Conservation (phyloP, 116 monocot genomes). For the Iris pallida region DNA sequence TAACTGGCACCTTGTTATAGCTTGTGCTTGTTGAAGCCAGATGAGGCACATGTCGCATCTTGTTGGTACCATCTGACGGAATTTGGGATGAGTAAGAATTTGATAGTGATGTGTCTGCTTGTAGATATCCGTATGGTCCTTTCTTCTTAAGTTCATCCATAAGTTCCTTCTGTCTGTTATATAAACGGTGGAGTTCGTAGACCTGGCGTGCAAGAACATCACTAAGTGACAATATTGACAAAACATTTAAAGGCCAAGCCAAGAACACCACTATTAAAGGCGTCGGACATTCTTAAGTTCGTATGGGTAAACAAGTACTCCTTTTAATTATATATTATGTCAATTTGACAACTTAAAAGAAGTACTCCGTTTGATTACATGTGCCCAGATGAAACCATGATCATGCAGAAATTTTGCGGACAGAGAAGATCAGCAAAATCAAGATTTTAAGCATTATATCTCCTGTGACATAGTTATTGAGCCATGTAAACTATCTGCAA, state of each 20-base stretch:
- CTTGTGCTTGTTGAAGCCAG: constrained; percentile 1
- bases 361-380: neutral
- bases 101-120: constrained; percentile 22
- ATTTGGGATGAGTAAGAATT: constrained; percentile 32
- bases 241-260: neutral
- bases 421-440: no score
- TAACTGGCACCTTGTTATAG: neutral
- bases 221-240: neutral
- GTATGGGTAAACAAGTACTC: neutral
- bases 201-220: constrained; percentile 33
- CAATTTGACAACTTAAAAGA: neutral
- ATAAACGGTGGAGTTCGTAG: constrained; percentile 77
- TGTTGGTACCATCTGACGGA: constrained; percentile 4
- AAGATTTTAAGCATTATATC: no score
- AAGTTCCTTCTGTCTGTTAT: constrained; percentile 58
- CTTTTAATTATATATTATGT: neutral
- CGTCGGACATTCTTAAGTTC: no score
- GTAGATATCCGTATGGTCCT: constrained; percentile 14
- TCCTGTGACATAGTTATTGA: no score
- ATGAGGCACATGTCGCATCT: constrained; percentile 2
- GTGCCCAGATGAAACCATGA: neutral
- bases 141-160: constrained; percentile 53
- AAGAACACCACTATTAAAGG: neutral
- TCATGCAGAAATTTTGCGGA: no score
- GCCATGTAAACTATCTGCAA: no score